A percentile compares a stretch with the other conserved stretches of the same genome.
Conservation (phyloP, 768 basidiomycete genomes). For the Tricholoma furcatifolium region DNA sequence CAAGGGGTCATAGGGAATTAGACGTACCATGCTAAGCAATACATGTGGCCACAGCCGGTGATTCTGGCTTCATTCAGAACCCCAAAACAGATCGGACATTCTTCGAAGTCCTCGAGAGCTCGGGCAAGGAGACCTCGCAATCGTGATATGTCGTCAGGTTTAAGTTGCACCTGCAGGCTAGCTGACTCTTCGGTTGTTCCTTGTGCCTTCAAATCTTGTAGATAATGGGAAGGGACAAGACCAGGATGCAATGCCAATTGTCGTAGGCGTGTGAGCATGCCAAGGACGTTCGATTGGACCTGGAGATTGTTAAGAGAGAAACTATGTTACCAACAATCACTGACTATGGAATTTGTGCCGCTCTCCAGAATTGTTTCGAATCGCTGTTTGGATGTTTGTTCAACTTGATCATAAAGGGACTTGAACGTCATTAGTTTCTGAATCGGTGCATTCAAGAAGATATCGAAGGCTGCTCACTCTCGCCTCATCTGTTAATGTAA, state of each 20-base stretch:
- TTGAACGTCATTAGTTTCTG: slow-evolving; percentile 22
- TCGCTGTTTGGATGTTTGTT: slow-evolving; percentile 59
- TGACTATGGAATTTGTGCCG: slow-evolving; percentile 41
- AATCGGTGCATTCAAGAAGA: too few species aligned
- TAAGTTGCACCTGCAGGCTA: slow-evolving; percentile 34
- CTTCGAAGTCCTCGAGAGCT: slow-evolving; percentile 78
- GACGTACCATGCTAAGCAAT: slow-evolving; percentile 67
- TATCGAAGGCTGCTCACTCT: slow-evolving; percentile 53
- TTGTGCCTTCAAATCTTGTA: slow-evolving; percentile 56
- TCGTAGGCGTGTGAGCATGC: slow-evolving; percentile 84
- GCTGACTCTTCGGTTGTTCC: slow-evolving; percentile 33
- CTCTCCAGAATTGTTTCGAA: slow-evolving; percentile 54
- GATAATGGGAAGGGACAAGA: slow-evolving; percentile 67
- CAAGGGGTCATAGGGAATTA: neutral
- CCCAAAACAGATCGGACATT: slow-evolving; percentile 76
- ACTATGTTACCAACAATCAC: slow-evolving; percentile 7
- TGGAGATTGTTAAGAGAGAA: slow-evolving; percentile 22
- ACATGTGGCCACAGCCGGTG: slow-evolving; percentile 70
- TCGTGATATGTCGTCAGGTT: slow-evolving; percentile 49
- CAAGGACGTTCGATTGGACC: slow-evolving; percentile 70
- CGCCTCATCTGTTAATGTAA: slow-evolving; percentile 61
- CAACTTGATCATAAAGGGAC: slow-evolving; percentile 66
- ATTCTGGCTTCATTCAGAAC: slow-evolving; percentile 65
- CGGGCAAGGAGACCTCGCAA: slow-evolving; percentile 60
- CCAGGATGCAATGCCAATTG: slow-evolving; percentile 81